Evolutionary conservation across 1,284 basidiomycete genomes (phyloP).

Genomic region (Apiotrichum laibachii): DNA sequence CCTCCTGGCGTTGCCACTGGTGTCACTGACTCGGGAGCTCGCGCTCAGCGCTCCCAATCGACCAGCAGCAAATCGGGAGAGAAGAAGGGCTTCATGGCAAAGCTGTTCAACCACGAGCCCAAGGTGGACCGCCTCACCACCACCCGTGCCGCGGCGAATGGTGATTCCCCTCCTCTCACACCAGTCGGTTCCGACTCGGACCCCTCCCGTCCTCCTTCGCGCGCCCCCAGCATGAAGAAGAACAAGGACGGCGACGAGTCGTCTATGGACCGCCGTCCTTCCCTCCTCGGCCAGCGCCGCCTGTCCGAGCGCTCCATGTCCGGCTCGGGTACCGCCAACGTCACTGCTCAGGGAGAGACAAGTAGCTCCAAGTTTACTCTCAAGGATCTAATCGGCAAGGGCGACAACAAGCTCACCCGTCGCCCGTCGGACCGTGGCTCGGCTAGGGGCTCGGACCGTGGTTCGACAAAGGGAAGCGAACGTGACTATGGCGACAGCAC

Average conservation of each 20-base stretch:
- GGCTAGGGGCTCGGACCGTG: conserved; percentile 54
- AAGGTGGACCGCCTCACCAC: conserved; percentile 35
- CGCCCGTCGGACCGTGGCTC: conserved; percentile 66
- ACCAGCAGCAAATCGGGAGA: conserved; percentile 32
- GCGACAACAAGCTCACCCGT: conserved; percentile 62
- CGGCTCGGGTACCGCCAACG: conserved; percentile 20
- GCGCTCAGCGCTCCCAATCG: conserved; percentile 17
- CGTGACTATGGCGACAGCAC: conserved; percentile 40
- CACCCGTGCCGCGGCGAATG: conserved; percentile 14
- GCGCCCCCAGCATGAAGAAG: conserved; percentile 32
- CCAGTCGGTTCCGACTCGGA: conserved; percentile 39
- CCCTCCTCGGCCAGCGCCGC: conserved; percentile 19
- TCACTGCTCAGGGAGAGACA: conserved; percentile 22
- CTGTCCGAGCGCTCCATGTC: conserved; percentile 32
- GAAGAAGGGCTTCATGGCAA: conserved; percentile 50
- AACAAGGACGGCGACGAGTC: conserved; percentile 18
- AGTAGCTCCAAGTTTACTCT: conserved; percentile 69
- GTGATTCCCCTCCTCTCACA: conserved; percentile 40
- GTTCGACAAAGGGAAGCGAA: conserved; percentile 45
- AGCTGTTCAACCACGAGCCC: conserved; percentile 48
- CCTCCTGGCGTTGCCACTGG: background rate
- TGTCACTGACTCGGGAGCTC: conserved; percentile 9
- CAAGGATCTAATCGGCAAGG: conserved; percentile 65
- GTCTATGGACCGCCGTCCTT: conserved; percentile 8
- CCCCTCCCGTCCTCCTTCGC: conserved; percentile 36